Conservation (phyloP, 225 moss, liverwort and hornwort genomes). For the Marchantia paleacea region DNA sequence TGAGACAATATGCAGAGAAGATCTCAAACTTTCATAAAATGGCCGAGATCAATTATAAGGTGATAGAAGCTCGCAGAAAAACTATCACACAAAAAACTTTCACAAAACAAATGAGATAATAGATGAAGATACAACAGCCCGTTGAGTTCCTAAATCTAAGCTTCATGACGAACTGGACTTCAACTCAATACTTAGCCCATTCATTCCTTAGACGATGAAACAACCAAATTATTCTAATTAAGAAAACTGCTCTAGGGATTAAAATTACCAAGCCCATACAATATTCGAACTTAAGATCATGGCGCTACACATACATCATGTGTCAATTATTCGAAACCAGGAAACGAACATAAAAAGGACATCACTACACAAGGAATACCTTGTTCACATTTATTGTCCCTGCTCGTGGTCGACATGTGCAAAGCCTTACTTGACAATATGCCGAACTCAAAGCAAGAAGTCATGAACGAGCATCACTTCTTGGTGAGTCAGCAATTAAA, state of each 20-base stretch:
- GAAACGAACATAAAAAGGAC: neutral
- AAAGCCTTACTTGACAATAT: constrained; percentile 4
- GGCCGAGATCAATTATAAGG: too few species aligned
- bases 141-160: too few species aligned
- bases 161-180: too few species aligned
- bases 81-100: too few species aligned
- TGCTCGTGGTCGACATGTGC: constrained; percentile 4
- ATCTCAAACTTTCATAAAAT: too few species aligned
- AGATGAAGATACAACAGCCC: too few species aligned
- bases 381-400: constrained; percentile 21
- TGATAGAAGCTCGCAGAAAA: too few species aligned
- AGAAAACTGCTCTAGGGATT: neutral
- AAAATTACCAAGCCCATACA: neutral
- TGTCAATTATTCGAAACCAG: neutral
- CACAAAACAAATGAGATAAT: too few species aligned
- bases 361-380: neutral
- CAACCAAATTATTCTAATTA: too few species aligned
- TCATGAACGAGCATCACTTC: neutral
- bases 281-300: neutral
- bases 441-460: neutral
- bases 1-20: too few species aligned
- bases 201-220: too few species aligned
- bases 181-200: too few species aligned
- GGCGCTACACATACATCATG: neutral
- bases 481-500: constrained; percentile 1